Evolutionary conservation across 768 basidiomycete genomes (phyloP).

Genomic region (Leccinum aurantiacum): DNA sequence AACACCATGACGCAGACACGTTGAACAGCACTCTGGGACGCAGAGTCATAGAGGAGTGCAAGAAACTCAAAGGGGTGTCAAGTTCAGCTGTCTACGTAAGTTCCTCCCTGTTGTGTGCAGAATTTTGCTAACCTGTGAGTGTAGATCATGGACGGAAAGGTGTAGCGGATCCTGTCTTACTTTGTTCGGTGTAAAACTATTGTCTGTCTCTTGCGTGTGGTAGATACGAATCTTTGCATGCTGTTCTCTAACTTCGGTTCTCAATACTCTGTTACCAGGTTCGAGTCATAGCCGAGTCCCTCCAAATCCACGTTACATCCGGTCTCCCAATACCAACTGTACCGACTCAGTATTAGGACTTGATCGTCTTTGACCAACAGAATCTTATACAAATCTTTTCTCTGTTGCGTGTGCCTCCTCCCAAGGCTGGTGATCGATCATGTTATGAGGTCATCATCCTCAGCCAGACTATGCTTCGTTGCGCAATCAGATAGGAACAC

Average conservation of each 20-base stretch:
- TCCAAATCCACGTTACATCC: not conserved
- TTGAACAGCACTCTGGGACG: constrained; percentile 50
- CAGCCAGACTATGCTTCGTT: not conserved
- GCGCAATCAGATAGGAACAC: not conserved
- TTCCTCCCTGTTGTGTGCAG: not conserved
- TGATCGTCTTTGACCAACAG: not conserved
- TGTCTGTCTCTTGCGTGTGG: not conserved
- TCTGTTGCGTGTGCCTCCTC: not conserved
- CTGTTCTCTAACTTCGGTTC: not conserved
- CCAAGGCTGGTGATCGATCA: not conserved
- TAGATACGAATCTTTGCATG: not conserved
- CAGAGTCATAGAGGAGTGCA: constrained; percentile 64
- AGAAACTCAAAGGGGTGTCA: constrained; percentile 54
- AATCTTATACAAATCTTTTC: no score
- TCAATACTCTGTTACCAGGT: not conserved
- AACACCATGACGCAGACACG: constrained; percentile 50
- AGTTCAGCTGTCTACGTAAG: constrained; percentile 31
- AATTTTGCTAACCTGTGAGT: not conserved
- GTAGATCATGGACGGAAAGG: constrained; percentile 25
- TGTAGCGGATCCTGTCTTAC: constrained; percentile 6
- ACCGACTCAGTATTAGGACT: not conserved
- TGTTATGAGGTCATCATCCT: not conserved
- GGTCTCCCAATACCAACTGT: not conserved
- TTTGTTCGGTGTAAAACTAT: not conserved
- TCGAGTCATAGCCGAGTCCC: not conserved